phyloP scores from a whole-genome alignment of 1,284 basidiomycete genomes.

The Schizophyllum amplum region DNA sequence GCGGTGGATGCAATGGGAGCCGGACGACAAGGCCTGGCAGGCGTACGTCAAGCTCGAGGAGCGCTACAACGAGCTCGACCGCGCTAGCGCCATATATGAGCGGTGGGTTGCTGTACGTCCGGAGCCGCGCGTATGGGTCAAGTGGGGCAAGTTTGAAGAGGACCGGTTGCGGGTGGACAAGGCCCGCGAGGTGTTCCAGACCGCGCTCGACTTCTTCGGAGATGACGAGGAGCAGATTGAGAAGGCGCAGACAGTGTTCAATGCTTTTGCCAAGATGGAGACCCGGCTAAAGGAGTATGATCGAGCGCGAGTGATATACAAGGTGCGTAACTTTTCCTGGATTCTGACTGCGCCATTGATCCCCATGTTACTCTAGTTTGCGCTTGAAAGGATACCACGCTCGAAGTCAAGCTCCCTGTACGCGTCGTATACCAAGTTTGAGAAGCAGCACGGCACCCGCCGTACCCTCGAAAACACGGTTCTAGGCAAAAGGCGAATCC shows the following conservation, averaged over 20 bases:
- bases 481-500: conserved; percentile 91
- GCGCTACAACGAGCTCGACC: conserved; percentile 86
- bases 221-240: conserved; percentile 97
- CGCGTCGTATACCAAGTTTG: conserved; percentile 91
- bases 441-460: conserved; percentile 94
- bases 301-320: conserved; percentile 94
- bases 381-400: conserved; percentile 82
- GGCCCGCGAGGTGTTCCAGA: conserved; percentile 93
- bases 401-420: conserved; percentile 85
- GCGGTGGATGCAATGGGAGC: conserved; percentile 99
- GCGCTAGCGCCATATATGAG: conserved; percentile 91
- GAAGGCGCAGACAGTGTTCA: conserved; percentile 94
- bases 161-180: conserved; percentile 84
- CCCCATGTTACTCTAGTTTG: conserved; percentile 53
- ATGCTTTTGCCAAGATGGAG: conserved; percentile 97
- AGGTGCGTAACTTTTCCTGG: conserved; percentile 39
- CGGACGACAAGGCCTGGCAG: conserved; percentile 99
- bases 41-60: conserved; percentile 97
- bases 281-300: conserved; percentile 94
- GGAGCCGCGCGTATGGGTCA: conserved; percentile 93
- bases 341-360: conserved; percentile 1
- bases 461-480: conserved; percentile 90
- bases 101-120: conserved; percentile 91
- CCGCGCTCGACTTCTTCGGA: conserved; percentile 93
- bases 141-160: conserved; percentile 97